Evolutionary conservation across 2,329 filamentous ascomycete genomes (phyloP), one percentile per base, ranked within the genome.

Genomic region (Botrytis pseudocinerea): DNA sequence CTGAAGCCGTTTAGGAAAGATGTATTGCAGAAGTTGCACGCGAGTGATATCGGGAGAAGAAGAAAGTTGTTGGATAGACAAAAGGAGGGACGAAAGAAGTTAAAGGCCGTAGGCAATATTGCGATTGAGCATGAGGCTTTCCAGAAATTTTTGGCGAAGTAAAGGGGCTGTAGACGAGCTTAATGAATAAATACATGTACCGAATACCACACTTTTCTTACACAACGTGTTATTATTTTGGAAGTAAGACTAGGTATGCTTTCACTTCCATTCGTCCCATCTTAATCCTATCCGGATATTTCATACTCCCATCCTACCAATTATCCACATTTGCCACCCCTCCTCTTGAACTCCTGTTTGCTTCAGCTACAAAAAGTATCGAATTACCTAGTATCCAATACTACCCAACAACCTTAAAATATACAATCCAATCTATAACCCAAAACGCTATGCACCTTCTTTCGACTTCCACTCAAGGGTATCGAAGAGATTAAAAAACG

Each of bases 1-100:
- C 91, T 99, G 81, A 98, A 98, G 85, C 94, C 96, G 0, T 99
- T 97, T 82, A 87, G 96, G 64, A 99, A 99, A 82, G 96, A 99
- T 78, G 96, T 99, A 4, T 84, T 97, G 73, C 91, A 92, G 12
- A 98, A 98, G 83, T 85, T 99, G 72, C 97, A 99, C 81, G 96
- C 96, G 0, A 93, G 92, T 75, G 96, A 99, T 83, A 89, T 97
- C 25, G 90, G 90, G 5, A 86, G 96, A 73, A 88, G 95, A 54
- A 88, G 90, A 79, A 99, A 99, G 83, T 83, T 99, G 76, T 83
- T 99, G 18, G 95, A 98, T 84, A 97, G 95, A 86, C 96, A 99
- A 83, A 99, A 99, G 84, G 95, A 95, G 77, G 96, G 96, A 0
- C 88, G 94, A 72, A 98, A 97, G 88, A 92, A 92, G 82, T 83